Percentiles rank a stretch among this genome's conserved stretches.
Conservation (phyloP, 2,329 filamentous ascomycete species). For the Alternaria consortialis region DNA sequence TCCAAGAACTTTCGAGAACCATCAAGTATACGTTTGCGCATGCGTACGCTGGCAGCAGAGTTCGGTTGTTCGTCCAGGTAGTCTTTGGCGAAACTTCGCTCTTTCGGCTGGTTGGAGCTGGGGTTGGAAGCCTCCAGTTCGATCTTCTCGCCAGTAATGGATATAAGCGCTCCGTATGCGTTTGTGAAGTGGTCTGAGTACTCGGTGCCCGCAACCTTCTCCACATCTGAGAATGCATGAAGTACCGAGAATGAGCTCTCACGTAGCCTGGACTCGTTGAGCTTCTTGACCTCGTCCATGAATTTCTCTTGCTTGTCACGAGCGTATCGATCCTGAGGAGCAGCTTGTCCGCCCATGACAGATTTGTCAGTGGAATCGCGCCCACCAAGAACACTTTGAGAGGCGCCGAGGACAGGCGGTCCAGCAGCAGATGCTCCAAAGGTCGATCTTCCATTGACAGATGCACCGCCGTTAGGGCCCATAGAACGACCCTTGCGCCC, state of each 20-base stretch:
- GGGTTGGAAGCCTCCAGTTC: constrained; percentile 64
- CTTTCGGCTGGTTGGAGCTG: constrained; percentile 69
- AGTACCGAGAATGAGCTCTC: constrained; percentile 76
- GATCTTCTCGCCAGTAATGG: constrained; percentile 76
- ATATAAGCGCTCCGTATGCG: constrained; percentile 81
- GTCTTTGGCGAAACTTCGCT: constrained; percentile 77
- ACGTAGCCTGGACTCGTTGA: constrained; percentile 77
- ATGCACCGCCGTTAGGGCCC: constrained; percentile 46
- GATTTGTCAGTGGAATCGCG: constrained; percentile 71
- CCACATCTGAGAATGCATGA: constrained; percentile 77
- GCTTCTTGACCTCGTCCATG: constrained; percentile 77
- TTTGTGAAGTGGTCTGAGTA: constrained; percentile 79
- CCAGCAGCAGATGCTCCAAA: constrained; percentile 73
- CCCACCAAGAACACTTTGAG: constrained; percentile 66
- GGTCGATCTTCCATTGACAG: constrained; percentile 44
- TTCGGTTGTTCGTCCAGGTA: constrained; percentile 80
- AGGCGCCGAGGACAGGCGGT: constrained; percentile 85
- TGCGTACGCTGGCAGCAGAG: constrained; percentile 68
- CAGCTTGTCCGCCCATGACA: constrained; percentile 54
- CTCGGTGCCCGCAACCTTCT: constrained; percentile 73
- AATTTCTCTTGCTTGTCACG: constrained; percentile 87
- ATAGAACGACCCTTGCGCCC: constrained; percentile 52
- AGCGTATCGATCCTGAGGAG: constrained; percentile 77
- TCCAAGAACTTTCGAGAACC: constrained; percentile 85
- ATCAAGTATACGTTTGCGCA: constrained; percentile 80